Evolutionary conservation across 2,329 filamentous ascomycete species (phyloP), one percentile per base, ranked within the genome.

Genomic region (Aspergillus awamori): DNA sequence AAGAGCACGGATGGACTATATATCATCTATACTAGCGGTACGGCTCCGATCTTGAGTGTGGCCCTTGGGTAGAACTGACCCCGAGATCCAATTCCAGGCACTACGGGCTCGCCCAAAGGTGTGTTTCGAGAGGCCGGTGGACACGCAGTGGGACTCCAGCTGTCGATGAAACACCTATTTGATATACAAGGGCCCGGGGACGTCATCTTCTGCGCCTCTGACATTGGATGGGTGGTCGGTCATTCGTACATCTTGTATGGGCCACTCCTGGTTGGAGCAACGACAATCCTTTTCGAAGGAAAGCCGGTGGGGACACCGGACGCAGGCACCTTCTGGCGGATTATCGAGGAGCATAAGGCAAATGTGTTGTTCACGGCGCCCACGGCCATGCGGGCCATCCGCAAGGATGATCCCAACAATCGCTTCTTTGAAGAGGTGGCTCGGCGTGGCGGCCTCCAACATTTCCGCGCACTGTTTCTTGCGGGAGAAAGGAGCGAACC

Each of bases 221-320:
- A 98, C 71, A 94, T 97, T 59, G 94, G 93, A 33, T 97, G 93
- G 94, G 92, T 93, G 0, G 91, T 95, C 0, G 91, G 91, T 2
- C 87, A 93, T 72, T 90, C 87, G 5, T 97, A 95, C 73, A 97
- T 97, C 64, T 81, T 97, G 11, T 97, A 97, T 72, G 93, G 87
- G 4, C 93, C 93, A 11, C 84, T 98, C 5, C 84, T 97, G 1
- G 87, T 89, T 0, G 93, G 93, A 5, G 93, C 93, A 2, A 89
- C 93, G 1, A 96, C 92, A 0, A 86, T 97, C 1, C 81, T 97
- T 0, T 97, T 93, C 74, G 93, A 97, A 78, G 94, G 93, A n/a
- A 97, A 97, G 67, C 93, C 93, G 0, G 83, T 97, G 11, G 93
- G 93, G 4, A 97, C 93, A 0, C 93, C 93, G 0, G 88, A 97